A percentile compares a stretch with the other conserved stretches of the same genome.
phyloP scores from a whole-genome alignment of 2,329 filamentous ascomycete genomes.

The Pseudogymnoascus sp. region DNA sequence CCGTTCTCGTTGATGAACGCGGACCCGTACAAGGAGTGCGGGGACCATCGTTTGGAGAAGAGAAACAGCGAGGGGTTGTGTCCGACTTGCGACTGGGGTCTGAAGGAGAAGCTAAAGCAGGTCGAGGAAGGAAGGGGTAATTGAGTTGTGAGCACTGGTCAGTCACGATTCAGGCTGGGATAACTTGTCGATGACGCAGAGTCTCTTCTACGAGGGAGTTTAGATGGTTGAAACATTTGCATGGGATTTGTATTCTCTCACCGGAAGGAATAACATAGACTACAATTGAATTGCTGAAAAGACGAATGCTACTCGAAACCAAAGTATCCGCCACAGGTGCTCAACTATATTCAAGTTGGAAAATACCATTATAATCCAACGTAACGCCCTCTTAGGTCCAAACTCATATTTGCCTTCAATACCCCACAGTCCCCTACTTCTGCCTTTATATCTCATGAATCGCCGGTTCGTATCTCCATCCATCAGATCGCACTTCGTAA shows the following conservation, averaged over 20 bases:
- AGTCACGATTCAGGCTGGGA: not conserved
- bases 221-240: not conserved
- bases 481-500: not conserved
- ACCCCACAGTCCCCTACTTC: not conserved
- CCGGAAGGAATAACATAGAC: not conserved
- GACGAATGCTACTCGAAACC: not conserved
- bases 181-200: not conserved
- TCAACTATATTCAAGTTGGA: not conserved
- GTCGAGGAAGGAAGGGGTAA: not conserved
- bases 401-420: not conserved
- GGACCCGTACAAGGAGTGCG: constrained; percentile 3
- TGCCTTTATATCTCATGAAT: not conserved
- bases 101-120: not conserved
- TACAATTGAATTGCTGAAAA: not conserved
- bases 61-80: constrained; percentile 1
- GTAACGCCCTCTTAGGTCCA: not conserved
- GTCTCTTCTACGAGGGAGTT: not conserved
- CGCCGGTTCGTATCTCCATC: not conserved
- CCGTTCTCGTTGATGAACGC: not conserved
- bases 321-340: not conserved
- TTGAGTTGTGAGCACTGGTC: not conserved
- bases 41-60: not conserved
- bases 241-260: not conserved
- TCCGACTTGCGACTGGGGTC: not conserved
- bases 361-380: not conserved